Evolutionary conservation across 495 filamentous ascomycete species (phyloP), one percentile per base, ranked within the genome.

Genomic region (Elasticomyces elasticus): DNA sequence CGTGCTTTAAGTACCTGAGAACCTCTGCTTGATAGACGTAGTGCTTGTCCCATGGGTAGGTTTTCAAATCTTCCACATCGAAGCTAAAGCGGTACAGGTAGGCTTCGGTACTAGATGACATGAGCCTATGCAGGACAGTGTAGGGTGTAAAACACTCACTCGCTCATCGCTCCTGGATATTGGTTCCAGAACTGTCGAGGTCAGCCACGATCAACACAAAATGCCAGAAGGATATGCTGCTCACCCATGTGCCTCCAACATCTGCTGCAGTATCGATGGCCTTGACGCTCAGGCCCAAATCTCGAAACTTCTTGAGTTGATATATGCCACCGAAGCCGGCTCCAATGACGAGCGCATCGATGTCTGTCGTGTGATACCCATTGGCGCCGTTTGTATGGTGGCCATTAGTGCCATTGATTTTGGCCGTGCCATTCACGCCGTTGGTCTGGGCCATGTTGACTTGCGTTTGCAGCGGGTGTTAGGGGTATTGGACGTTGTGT

Each of bases 1-100:
- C 67, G 41, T 62, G 62, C 4, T 60, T 45, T 7, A 70, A 56
- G 46, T 72, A 72, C 25, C 57, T 52, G 24, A 58, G 53, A 7
- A 50, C 37, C 35, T 56, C 53, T 7, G 44, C 22, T 23, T 50
- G 44, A 13, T 49, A 23, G 5, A 50, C 28, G 35, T 49, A 56
- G 31, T 49, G 44, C 31, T 50, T 17, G 17, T 38, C 11, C 44
- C 44, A 56, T 1, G 51, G 56, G 35, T 59, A 60, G 2, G 25
- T 13, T 12, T 22, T n/a, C 2, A 62, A 44, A 38, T 60, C 51
- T 1, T 62, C 52, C 2, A 6, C n/a, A 47, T 62, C 60, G 44
- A 43, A 62, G 1, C 51, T 55, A 41, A 55, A 64, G 2, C 52
- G 33, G 30, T 64, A 64, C 5, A 51, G 23, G 38, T 37, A 49